Evolutionary conservation across 169 alveolate species (phyloP).

Genomic region (Plasmodium gaboni): DNA sequence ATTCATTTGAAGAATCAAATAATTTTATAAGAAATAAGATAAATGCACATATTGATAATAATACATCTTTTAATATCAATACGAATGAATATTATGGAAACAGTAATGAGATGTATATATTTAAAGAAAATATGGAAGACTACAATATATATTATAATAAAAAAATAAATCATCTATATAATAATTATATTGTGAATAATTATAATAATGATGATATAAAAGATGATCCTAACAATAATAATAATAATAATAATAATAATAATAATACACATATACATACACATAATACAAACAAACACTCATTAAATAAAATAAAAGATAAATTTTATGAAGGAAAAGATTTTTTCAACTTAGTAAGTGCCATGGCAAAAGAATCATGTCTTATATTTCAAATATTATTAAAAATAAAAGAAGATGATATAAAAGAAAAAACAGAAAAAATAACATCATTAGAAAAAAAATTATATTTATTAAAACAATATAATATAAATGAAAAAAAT

Average conservation of each 20-base stretch:
- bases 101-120: background rate
- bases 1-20: conserved; percentile 8
- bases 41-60: background rate
- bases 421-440: conserved; percentile 25
- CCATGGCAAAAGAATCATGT: conserved; percentile 54
- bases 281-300: too few species aligned
- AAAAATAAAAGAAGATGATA: conserved; percentile 24
- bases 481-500: conserved; percentile 23
- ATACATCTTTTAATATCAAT: background rate
- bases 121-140: background rate
- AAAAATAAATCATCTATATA: background rate
- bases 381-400: conserved; percentile 25
- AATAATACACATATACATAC: too few species aligned
- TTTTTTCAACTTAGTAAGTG: background rate
- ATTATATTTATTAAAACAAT: conserved; percentile 17
- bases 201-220: background rate
- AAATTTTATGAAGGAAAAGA: background rate
- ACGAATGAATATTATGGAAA: background rate
- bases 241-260: background rate
- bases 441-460: conserved; percentile 12
- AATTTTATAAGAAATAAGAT: background rate
- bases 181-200: background rate
- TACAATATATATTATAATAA: background rate
- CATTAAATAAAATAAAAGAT: background rate
- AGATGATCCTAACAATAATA: background rate